Percentiles rank a stretch among this genome's conserved stretches.
phyloP scores from a whole-genome alignment of 2,329 filamentous ascomycete genomes.

The Botrytis pseudocinerea region DNA sequence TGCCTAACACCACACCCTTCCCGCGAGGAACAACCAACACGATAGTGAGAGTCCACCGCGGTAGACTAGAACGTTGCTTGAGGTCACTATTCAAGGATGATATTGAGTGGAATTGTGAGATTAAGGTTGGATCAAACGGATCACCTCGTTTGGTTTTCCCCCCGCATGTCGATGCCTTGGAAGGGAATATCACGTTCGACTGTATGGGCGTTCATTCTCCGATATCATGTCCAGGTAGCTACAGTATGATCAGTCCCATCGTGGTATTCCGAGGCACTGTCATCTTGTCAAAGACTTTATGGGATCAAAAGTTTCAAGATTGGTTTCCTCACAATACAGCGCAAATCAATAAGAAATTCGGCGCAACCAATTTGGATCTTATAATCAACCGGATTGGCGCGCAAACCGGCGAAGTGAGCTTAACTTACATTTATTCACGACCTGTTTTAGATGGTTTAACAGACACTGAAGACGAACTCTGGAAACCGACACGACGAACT shows the following conservation, averaged over 20 bases:
- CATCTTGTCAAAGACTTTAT: background rate
- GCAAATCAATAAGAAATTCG: background rate
- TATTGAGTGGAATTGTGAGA: constrained; percentile 10
- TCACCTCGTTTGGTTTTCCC: background rate
- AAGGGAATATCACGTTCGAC: constrained; percentile 11
- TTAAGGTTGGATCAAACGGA: background rate
- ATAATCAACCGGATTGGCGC: background rate
- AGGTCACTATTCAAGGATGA: background rate
- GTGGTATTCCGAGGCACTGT: constrained; percentile 1
- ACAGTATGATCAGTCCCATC: background rate
- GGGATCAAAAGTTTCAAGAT: background rate
- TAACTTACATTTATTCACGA: constrained; percentile 5
- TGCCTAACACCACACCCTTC: background rate
- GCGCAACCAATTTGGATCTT: background rate
- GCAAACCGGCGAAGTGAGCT: background rate
- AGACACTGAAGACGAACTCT: background rate
- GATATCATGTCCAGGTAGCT: background rate
- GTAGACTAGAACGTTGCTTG: background rate
- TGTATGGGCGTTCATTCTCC: constrained; percentile 14
- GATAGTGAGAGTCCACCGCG: background rate
- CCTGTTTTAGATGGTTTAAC: background rate
- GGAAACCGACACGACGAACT: background rate
- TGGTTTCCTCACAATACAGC: background rate
- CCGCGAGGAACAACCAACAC: background rate
- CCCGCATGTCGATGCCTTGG: background rate